Base-by-base conservation (phyloP, 257 asterid species). In the Salvia hispanica region DNA sequence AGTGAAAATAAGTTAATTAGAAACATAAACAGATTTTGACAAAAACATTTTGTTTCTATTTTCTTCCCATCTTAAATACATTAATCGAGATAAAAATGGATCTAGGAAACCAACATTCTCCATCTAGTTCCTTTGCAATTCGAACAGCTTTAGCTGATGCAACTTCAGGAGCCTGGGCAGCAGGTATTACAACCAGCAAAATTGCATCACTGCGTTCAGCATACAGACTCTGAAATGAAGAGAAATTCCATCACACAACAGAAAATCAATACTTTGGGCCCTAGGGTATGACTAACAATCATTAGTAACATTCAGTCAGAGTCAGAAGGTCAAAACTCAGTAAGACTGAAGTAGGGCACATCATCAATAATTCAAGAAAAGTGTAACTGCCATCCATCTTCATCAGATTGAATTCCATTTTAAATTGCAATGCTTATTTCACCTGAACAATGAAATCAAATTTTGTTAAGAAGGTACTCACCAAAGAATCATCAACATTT, bases 161-260 rank as follows among this genome's bases (percentile, higher is more conserved):
- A 71, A 94, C 95, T 80, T 94, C 99, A 18, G 92, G 96, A 58
- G 95, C 99, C 82, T 86, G 97, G 47, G 90, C 51, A 52, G 99
- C 99, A 60, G 99, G 89, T 80, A 94, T 85, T 56, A 94, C 80
- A 39, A 94, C 91, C 76, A 94, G 80, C 79, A 94, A 84, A 74
- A 94, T 94, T 64, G 96, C 96, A 83, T 94, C 99, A 72, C 85
- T 88, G 51, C 80, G 95, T 74, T 91, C 95, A 53, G 92, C 96
- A 70, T 88, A 94, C 74, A 79, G 90, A 83, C 87, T 76, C 99
- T 94, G 96, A 57, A 58, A 72, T 11, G 42, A 69, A 47, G 52
- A 73, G 45, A 72, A 11, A 64, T 62, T 46, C 18, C 40, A 55
- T 77, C 77, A 70, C 58, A 54, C 48, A 43, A 33, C 76, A 9